Percentiles rank a stretch among this genome's conserved stretches.
Evolutionary conservation across 228 moss, liverwort and hornwort genomes (phyloP).

Genomic region (Sphagnum fallax): DNA sequence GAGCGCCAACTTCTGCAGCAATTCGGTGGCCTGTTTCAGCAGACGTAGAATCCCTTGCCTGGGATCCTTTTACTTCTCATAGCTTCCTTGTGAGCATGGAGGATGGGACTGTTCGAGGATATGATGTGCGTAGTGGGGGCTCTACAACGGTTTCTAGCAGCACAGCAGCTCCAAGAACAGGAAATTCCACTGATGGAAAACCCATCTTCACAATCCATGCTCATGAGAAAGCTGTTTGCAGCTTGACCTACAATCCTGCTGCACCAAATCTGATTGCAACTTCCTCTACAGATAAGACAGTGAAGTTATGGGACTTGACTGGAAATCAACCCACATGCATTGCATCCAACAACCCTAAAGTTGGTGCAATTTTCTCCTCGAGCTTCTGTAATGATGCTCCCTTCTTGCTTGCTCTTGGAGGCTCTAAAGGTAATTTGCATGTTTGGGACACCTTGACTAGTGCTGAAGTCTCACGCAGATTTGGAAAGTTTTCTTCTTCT

Average conservation of each 20-base stretch:
- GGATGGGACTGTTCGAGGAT: conserved; percentile 71
- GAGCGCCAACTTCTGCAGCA: conserved; percentile 73
- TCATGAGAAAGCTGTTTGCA: conserved; percentile 89
- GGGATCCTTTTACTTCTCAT: conserved; percentile 74
- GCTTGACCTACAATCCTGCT: conserved; percentile 53
- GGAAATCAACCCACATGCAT: conserved; percentile 75
- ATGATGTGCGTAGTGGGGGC: conserved; percentile 66
- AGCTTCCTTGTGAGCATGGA: conserved; percentile 84
- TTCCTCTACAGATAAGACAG: conserved; percentile 80
- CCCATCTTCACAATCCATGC: conserved; percentile 84
- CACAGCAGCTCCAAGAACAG: conserved; percentile 3
- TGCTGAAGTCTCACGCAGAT: conserved; percentile 60
- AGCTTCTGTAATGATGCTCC: conserved; percentile 78
- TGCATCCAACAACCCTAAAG: conserved; percentile 80
- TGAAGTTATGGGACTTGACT: conserved; percentile 87
- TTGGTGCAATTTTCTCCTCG: conserved; percentile 82
- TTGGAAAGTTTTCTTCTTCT: conserved; percentile 48
- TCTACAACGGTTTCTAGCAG: conserved; percentile 17
- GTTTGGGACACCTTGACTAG: conserved; percentile 81
- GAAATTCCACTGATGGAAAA: conserved; percentile 17
- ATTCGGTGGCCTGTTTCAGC: conserved; percentile 82
- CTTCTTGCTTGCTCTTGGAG: conserved; percentile 83
- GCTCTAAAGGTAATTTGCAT: conserved; percentile 83
- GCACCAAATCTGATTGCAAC: conserved; percentile 81
- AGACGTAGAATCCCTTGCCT: conserved; percentile 81